Conservation (phyloP, 2,329 filamentous ascomycete genomes). For the Diaporthe nobilis region DNA sequence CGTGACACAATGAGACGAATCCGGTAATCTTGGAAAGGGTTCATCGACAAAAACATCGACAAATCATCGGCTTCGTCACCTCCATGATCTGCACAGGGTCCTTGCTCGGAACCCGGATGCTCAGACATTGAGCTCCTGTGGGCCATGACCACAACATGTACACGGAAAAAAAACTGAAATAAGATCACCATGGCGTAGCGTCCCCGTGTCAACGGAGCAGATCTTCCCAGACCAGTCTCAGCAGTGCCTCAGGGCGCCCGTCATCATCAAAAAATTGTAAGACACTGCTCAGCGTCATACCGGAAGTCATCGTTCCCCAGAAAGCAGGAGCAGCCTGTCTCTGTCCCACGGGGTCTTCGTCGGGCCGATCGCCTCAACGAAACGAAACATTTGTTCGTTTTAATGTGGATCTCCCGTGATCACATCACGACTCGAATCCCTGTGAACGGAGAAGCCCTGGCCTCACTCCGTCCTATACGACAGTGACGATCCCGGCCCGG, state of each 20-base stretch:
- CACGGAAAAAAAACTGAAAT: too few species aligned
- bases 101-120: neutral
- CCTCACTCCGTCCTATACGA: neutral
- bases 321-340: neutral
- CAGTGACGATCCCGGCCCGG: neutral
- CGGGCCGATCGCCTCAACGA: constrained; percentile 10
- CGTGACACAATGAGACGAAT: neutral
- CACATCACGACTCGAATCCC: constrained; percentile 1
- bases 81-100: constrained; percentile 21
- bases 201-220: constrained; percentile 1
- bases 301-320: neutral
- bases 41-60: neutral
- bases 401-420: constrained; percentile 17
- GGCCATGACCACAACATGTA: neutral
- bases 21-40: neutral
- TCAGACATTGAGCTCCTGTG: constrained; percentile 13
- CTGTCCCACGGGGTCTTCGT: neutral
- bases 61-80: constrained; percentile 5
- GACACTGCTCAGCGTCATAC: neutral
- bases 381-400: constrained; percentile 13
- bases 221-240: neutral
- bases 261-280: neutral
- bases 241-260: neutral
- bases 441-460: neutral
- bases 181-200: constrained; percentile 7